phyloP scores from a whole-genome alignment of 768 basidiomycete genomes.

The Tylopilus vinaceipallidus region DNA sequence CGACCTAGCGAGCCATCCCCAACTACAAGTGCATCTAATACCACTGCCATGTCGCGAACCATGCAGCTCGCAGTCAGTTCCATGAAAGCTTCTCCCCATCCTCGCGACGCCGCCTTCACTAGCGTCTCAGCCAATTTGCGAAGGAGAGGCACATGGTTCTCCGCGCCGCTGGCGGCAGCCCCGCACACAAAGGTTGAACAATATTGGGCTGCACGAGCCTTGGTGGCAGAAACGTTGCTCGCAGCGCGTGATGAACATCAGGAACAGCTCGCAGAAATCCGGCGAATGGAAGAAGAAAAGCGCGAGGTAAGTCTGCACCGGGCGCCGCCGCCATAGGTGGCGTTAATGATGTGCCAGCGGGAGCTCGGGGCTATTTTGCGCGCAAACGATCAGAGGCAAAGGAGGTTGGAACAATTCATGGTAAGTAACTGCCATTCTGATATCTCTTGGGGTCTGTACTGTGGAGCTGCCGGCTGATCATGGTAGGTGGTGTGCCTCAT shows the following conservation, averaged over 20 bases:
- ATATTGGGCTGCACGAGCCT: conserved; percentile 68
- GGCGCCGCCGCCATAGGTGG: neutral
- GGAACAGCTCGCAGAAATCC: conserved; percentile 44
- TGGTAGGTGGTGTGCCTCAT: conserved; percentile 20
- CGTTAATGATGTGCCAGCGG: conserved; percentile 34
- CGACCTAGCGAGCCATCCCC: conserved; percentile 8
- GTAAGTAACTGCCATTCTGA: conserved; percentile 36
- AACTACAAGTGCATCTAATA: neutral
- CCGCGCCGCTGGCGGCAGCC: conserved; percentile 17
- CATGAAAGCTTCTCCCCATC: neutral
- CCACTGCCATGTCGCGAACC: conserved; percentile 24
- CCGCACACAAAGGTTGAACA: conserved; percentile 42
- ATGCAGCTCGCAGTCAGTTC: conserved; percentile 28
- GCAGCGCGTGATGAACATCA: conserved; percentile 47
- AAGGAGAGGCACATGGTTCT: conserved; percentile 14
- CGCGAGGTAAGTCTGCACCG: conserved; percentile 39
- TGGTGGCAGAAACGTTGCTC: conserved; percentile 63
- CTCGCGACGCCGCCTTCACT: neutral
- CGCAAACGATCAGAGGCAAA: conserved; percentile 47
- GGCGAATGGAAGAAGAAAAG: conserved; percentile 43
- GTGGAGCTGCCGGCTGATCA: conserved; percentile 14
- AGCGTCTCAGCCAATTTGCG: conserved; percentile 5
- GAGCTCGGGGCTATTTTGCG: conserved; percentile 40
- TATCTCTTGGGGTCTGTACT: neutral
- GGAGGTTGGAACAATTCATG: conserved; percentile 49